A percentile compares a stretch with the other conserved stretches of the same genome.
These are phyloP conservation scores for Fraxinus velutina DNA, from an alignment of 305 asterid species.

Conservation along the genomic window DNA sequence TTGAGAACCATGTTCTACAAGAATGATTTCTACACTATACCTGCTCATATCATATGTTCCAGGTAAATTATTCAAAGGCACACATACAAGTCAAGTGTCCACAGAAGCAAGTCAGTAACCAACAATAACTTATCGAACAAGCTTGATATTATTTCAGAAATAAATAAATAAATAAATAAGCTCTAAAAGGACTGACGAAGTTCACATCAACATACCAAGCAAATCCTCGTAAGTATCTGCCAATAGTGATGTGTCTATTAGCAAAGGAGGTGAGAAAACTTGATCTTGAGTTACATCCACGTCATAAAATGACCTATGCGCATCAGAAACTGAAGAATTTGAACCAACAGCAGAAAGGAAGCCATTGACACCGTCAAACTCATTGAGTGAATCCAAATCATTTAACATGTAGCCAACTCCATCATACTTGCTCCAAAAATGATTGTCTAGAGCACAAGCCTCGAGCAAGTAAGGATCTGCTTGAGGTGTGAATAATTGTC, in stretches of 20 bases:
- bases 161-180: not conserved
- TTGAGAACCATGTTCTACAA: not conserved
- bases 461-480: constrained; percentile 59
- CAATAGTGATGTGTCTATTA: constrained; percentile 67
- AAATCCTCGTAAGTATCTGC: constrained; percentile 83
- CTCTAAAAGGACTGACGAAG: not conserved
- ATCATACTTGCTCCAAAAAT: constrained; percentile 53
- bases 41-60: not conserved
- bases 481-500: constrained; percentile 56
- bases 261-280: constrained; percentile 90
- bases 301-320: constrained; percentile 67
- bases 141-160: not conserved
- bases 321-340: constrained; percentile 67
- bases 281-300: constrained; percentile 63
- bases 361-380: constrained; percentile 64
- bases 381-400: constrained; percentile 73
- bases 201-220: constrained; percentile 56
- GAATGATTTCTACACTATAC: not conserved
- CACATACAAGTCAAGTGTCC: not conserved
- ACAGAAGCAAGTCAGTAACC: not conserved
- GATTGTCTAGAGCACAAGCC: constrained; percentile 39
- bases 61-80: not conserved
- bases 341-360: constrained; percentile 78
- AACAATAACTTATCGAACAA: not conserved
- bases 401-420: constrained; percentile 54